A percentile compares a stretch with the other conserved stretches of the same genome.
Conservation (phyloP, 345 rosid species). For the Salix purpurea region DNA sequence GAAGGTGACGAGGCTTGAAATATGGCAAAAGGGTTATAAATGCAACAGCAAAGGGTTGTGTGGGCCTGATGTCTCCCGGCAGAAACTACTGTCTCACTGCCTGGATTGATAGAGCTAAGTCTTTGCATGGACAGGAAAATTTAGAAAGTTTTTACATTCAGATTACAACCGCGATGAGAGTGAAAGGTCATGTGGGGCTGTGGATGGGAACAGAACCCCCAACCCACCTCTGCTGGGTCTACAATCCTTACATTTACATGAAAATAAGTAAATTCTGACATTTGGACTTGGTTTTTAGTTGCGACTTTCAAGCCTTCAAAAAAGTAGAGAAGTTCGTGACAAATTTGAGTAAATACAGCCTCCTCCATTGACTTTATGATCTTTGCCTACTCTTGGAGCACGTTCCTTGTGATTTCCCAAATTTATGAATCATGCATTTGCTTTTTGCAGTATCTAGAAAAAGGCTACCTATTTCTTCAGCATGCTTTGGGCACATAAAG, state of each 20-base stretch:
- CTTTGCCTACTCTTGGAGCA: neutral
- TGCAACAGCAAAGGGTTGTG: conserved; percentile 18
- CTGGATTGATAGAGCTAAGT: conserved; percentile 11
- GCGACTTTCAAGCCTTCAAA: neutral
- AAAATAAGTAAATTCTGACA: neutral
- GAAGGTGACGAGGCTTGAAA: conserved; percentile 14
- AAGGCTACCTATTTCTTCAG: neutral
- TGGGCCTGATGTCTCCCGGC: neutral
- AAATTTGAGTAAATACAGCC: neutral
- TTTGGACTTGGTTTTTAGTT: neutral
- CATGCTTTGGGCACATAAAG: neutral
- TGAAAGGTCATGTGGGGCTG: conserved; percentile 38
- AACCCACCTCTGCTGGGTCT: neutral
- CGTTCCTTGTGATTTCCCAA: neutral
- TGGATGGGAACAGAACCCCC: conserved; percentile 2
- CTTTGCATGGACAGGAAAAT: neutral
- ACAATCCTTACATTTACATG: neutral
- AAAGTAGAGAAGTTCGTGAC: no score
- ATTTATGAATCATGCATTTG: neutral
- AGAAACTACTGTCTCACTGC: neutral
- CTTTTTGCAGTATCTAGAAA: neutral
- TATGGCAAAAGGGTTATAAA: conserved; percentile 17
- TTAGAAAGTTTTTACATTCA: conserved; percentile 4
- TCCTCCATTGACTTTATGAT: neutral
- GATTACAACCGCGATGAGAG: conserved; percentile 22